Base-by-base conservation (phyloP, 768 basidiomycete species). In the Trametes maxima region DNA sequence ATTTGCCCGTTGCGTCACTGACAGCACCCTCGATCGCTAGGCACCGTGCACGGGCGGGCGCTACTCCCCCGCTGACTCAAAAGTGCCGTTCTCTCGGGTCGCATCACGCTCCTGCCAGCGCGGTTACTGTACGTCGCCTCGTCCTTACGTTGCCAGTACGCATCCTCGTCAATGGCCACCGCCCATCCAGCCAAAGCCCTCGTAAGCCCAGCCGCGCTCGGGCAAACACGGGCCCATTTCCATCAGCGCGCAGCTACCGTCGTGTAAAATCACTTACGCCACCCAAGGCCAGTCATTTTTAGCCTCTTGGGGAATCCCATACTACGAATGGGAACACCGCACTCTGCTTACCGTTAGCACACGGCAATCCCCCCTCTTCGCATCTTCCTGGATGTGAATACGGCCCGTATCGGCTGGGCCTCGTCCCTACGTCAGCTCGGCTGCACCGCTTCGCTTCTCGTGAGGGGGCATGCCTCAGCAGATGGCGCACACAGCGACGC, bases 11-110 rank as follows among this genome's bases (percentile, higher is more conserved):
- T 57, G 46, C 45, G 55, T 48, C 55, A 57, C 45, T 37, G 37
- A 48, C 44, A 47, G 45, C 55, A 57, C 55, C 55, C 46, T 47
- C 55, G 55, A 57, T 57, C 55, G 55, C 36, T n/a, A 13, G 14
- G 14, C 39, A 37, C 47, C 45, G 55, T 19, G 21, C 35, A 35
- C 55, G n/a, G 13, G 21, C 39, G 17, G 12, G 39, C 39, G 12
- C 39, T 13, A n/a, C 2, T 13, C 39, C 14, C 44, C 44, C 16
- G 55, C 55, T 55, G 54, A 55, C 54, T 55, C 54, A 44, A 50
- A 50, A 14, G 17, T 44, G 11, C 54, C 44, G 28, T 14, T 22
- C n/a, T 40, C 55, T 40, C 46, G 46, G 46, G 21, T 28, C 45
- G 5, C 45, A n/a, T 57, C 46, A 16, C 55, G 28, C 25, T 21